Base-by-base conservation (phyloP, 352 stramenopile genomes). In the Phytophthora fragariaefolia region DNA sequence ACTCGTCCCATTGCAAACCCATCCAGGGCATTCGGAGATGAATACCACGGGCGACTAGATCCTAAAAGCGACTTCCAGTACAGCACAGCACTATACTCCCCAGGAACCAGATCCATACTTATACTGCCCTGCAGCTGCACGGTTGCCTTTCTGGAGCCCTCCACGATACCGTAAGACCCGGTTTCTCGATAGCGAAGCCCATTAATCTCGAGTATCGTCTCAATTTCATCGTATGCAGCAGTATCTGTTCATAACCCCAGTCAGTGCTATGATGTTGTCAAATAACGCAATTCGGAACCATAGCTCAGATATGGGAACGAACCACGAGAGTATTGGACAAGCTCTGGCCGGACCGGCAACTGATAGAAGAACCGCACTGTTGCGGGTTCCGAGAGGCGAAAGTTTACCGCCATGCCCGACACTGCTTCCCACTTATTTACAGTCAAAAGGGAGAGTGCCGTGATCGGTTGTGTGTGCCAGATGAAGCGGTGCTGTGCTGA, bases 291-390 rank as follows among this genome's bases (percentile, higher is more conserved):
- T 26, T 10, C 7, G 10, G 23, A 46, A 40, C 27, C 9, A 23
- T 28, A 55, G 26, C 22, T 48, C 18, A 48, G 40, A 63, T 36
- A 51, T 38, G 24, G 17, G 20, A 58, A 69, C 79, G 38, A 67
- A 92, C 82, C 80, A 75, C 72, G 69, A 22, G 70, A 75, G 40
- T 79, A 89, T 4, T 74, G 66, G 6, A 92, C 55, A 49, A 85
- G 57, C 52, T 89, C 68, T 0, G 86, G 81, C 3, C 79, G 84
- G 1, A 88, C 82, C 43, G 84, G 84, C 1, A 94, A 63, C 51
- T 92, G 83, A 58, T 92, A 94, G 47, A 94, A 92, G 24, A 94
- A 77, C 7, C 78, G 80, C 3, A 92, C 67, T 4, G 75, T 77
- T 17, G 75, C 66, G 2, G 63, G n/a, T 45, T 91, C 79, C 0